Evolutionary conservation across 2,329 filamentous ascomycete genomes (phyloP).

Genomic region (Phaeosphaeriaceae sp.): DNA sequence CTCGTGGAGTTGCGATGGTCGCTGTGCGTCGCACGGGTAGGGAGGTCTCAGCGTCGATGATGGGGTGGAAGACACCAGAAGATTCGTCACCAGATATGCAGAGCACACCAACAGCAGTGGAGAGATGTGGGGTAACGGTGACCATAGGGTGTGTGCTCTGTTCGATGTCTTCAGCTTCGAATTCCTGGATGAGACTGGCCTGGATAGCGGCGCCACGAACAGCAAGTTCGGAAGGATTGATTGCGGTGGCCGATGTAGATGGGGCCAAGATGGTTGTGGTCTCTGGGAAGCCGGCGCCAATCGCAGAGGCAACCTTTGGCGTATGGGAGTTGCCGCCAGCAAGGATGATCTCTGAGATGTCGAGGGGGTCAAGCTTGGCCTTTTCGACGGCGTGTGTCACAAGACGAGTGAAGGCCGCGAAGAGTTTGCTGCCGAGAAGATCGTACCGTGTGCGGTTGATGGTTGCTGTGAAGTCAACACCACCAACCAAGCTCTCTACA

Average conservation of each 20-base stretch:
- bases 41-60: constrained; percentile 85
- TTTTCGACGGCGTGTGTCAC: constrained; percentile 88
- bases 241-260: constrained; percentile 74
- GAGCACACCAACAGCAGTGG: constrained; percentile 86
- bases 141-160: constrained; percentile 96
- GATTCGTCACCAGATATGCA: constrained; percentile 64
- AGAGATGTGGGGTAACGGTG: constrained; percentile 89
- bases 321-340: constrained; percentile 92
- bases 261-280: constrained; percentile 81
- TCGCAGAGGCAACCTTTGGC: constrained; percentile 85
- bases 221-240: constrained; percentile 92
- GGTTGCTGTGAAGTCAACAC: constrained; percentile 87
- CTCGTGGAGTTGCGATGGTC: constrained; percentile 75
- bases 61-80: constrained; percentile 75
- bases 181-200: constrained; percentile 91
- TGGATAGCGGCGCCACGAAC: constrained; percentile 93
- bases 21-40: constrained; percentile 86
- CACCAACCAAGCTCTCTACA: constrained; percentile 87
- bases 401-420: constrained; percentile 84
- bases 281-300: constrained; percentile 80
- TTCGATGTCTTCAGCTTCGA: constrained; percentile 90
- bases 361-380: constrained; percentile 87
- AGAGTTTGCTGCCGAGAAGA: constrained; percentile 83
- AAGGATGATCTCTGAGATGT: constrained; percentile 93
- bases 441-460: constrained; percentile 96